phyloP scores from a whole-genome alignment of 108 stramenopile species.

The Pelagomonas calceolata region DNA sequence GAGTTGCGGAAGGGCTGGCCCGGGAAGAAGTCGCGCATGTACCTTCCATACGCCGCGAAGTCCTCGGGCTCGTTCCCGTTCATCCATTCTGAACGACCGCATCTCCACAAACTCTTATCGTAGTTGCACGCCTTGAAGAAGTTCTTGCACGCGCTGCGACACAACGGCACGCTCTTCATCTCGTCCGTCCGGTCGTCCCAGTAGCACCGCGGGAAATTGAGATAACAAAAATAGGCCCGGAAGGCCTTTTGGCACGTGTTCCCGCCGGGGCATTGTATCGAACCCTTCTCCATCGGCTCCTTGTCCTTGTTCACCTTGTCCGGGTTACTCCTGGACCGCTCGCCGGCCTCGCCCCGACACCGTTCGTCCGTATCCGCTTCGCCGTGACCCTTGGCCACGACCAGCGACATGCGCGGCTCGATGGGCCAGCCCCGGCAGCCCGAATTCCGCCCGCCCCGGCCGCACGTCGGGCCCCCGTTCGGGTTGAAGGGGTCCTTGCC shows the following conservation, averaged over 20 bases:
- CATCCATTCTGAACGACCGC: slow-evolving; percentile 30
- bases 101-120: slow-evolving; percentile 33
- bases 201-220: slow-evolving; percentile 48
- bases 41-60: slow-evolving; percentile 7
- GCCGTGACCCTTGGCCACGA: no score
- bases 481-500: no score
- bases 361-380: no score
- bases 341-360: no score
- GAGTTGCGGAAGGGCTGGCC: slow-evolving; percentile 31
- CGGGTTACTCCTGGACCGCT: slow-evolving; percentile 31
- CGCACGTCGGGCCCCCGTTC: background rate
- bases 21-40: slow-evolving; percentile 23
- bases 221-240: slow-evolving; percentile 36
- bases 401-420: slow-evolving; percentile 4
- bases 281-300: no score
- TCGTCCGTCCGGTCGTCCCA: slow-evolving; percentile 8
- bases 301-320: slow-evolving; percentile 18
- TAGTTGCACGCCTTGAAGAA: slow-evolving; percentile 35
- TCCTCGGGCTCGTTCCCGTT: slow-evolving; percentile 40
- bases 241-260: slow-evolving; percentile 39
- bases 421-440: background rate
- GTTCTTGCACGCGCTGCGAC: slow-evolving; percentile 45
- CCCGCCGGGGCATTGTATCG: no score
- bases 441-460: background rate
- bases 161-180: slow-evolving; percentile 19